Conservation (phyloP, 2,329 filamentous ascomycete genomes). For the Fusarium tjaetaba region DNA sequence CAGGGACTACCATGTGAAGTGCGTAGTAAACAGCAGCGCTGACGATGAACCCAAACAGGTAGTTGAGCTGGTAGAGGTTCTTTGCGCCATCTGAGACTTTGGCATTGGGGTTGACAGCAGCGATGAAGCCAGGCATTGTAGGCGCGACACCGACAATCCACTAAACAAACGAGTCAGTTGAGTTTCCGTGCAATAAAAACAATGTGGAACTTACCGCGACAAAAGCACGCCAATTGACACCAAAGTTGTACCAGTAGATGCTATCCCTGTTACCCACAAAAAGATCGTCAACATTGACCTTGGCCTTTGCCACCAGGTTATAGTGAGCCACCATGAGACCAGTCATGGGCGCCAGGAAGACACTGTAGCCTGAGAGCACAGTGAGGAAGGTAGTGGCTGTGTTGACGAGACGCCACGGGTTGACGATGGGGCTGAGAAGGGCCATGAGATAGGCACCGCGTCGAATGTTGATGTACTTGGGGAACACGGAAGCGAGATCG, state of each 20-base stretch:
- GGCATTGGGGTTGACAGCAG: constrained; percentile 50
- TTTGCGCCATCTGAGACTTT: constrained; percentile 49
- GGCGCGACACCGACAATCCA: constrained; percentile 54
- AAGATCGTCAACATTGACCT: constrained; percentile 51
- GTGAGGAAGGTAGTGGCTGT: constrained; percentile 50
- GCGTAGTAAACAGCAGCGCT: constrained; percentile 46
- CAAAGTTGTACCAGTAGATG: constrained; percentile 54
- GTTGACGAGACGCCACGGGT: constrained; percentile 53
- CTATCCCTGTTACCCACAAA: constrained; percentile 45
- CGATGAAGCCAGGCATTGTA: constrained; percentile 55
- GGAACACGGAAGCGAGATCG: constrained; percentile 52
- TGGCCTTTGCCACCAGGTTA: constrained; percentile 46
- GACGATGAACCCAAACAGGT: constrained; percentile 51
- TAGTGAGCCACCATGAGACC: constrained; percentile 53
- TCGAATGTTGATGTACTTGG: constrained; percentile 52
- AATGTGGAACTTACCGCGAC: constrained; percentile 48
- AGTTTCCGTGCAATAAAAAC: no score
- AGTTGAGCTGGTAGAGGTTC: constrained; percentile 53
- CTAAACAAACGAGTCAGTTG: constrained; percentile 34
- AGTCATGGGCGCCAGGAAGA: constrained; percentile 53
- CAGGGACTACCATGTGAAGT: constrained; percentile 48
- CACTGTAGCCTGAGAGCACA: constrained; percentile 50
- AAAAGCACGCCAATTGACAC: constrained; percentile 54
- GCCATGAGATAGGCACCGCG: constrained; percentile 51
- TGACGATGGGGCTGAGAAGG: constrained; percentile 49